Conservation (phyloP, 805 yeast genomes). For the Candida tallmaniae region DNA sequence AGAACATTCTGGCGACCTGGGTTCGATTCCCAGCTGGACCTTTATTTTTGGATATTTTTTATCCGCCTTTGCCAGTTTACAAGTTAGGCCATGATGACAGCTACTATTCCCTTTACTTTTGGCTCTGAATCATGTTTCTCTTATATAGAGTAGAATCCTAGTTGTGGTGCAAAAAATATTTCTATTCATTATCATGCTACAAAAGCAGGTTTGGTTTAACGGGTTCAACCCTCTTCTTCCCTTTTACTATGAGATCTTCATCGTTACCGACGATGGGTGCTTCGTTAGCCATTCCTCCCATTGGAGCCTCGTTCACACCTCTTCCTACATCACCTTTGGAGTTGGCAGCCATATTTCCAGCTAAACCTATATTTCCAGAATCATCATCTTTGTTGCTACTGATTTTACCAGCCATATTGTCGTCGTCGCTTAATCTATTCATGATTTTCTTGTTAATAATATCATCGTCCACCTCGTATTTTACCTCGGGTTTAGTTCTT, state of each 20-base stretch:
- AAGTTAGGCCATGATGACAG: too few species aligned
- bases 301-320: constrained; percentile 41
- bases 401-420: constrained; percentile 14
- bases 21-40: constrained; percentile 33
- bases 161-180: too few species aligned
- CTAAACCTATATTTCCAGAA: constrained; percentile 30
- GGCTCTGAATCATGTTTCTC: too few species aligned
- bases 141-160: too few species aligned
- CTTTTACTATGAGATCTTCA: constrained; percentile 20
- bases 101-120: constrained; percentile 1
- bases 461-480: constrained; percentile 19
- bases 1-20: constrained; percentile 26
- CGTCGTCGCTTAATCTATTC: constrained; percentile 20
- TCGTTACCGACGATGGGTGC: constrained; percentile 40
- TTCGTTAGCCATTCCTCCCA: constrained; percentile 45
- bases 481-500: constrained; percentile 20
- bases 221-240: constrained; percentile 7
- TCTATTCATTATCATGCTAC: too few species aligned
- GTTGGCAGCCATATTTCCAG: constrained; percentile 34
- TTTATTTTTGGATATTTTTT: too few species aligned
- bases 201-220: too few species aligned
- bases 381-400: constrained; percentile 17
- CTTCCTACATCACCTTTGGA: constrained; percentile 36
- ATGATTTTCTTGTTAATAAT: constrained; percentile 5
- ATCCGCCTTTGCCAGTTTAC: too few species aligned